These are phyloP conservation scores for Alternaria viburni DNA, from an alignment of 2,329 filamentous ascomycete species.

Conservation along the genomic window DNA sequence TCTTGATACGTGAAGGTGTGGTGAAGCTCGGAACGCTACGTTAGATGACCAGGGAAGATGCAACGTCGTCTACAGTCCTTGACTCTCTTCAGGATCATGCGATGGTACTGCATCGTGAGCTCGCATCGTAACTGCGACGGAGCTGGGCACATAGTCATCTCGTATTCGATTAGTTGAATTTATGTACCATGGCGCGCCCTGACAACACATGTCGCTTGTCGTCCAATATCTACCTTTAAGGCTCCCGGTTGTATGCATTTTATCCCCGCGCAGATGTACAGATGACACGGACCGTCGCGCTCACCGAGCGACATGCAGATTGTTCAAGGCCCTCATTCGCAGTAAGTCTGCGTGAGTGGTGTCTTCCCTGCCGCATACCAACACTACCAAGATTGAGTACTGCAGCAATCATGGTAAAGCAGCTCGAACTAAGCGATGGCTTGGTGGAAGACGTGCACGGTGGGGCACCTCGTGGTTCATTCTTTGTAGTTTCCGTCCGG, in stretches of 20 bases:
- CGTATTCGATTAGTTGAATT: slow-evolving; percentile 11
- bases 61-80: slow-evolving; percentile 16
- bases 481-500: slow-evolving; percentile 19
- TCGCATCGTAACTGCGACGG: slow-evolving; percentile 7
- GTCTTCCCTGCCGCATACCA: slow-evolving; percentile 16
- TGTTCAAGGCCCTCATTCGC: slow-evolving; percentile 19
- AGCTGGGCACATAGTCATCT: slow-evolving; percentile 23
- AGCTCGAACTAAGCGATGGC: background rate
- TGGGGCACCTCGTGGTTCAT: slow-evolving; percentile 22
- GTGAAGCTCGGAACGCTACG: slow-evolving; percentile 32
- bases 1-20: slow-evolving; percentile 13
- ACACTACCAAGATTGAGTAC: background rate
- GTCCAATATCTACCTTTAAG: slow-evolving; percentile 17
- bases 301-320: slow-evolving; percentile 21
- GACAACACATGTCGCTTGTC: slow-evolving; percentile 14
- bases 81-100: slow-evolving; percentile 8
- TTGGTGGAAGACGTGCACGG: slow-evolving; percentile 10
- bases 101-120: background rate
- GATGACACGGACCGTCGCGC: slow-evolving; percentile 31
- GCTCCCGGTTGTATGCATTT: slow-evolving; percentile 16
- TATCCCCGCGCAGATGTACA: slow-evolving; percentile 18
- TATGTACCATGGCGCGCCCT: background rate
- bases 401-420: slow-evolving; percentile 3
- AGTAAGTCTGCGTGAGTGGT: slow-evolving; percentile 20
- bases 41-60: slow-evolving; percentile 24